Base-by-base conservation (phyloP, 371 early-diverging fungal species). In the Quaeritorhiza haematococci region DNA sequence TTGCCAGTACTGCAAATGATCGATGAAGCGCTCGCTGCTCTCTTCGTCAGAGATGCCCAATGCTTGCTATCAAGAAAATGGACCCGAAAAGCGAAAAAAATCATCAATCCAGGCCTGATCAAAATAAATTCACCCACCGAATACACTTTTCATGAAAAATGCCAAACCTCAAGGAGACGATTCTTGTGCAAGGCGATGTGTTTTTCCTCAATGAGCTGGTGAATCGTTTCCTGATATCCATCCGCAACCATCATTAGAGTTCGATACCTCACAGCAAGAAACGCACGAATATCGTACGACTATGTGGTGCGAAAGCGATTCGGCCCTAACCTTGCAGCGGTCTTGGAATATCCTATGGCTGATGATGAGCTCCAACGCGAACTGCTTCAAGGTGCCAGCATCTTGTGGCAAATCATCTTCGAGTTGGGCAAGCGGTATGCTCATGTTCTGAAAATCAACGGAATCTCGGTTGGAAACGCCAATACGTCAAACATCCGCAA, bases 131-230 rank as follows among this genome's bases (percentile, higher is more conserved):
- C 8, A 26, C n/a, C 24, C 35, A 3, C 52, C 47, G 44, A 49
- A 3, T 38, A 0, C 47, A 57, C 19, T 29, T n/a, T 32, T 10
- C 21, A 3, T 1, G 19, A 3, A n/a, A 19, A 2, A 26, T 44
- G 15, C 10, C 30, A 15, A 49, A 67, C 71, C 62, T 78, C 78
- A 1, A 73, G 38, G 15, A 78, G 50, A n/a, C 71, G 43, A 43
- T 63, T 60, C 50, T 78, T 78, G 59, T 75, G 64, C 19, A 72
- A 21, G 4, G 70, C 68, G 29, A 69, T 61, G 38, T 74, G 74
- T 56, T 76, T 78, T 42, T 78, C 74, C 55, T 78, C 76, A 3
- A 76, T 49, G 21, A 78, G 59, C 46, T 78, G 74, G 4, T 56
- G 57, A 23, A 78, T 56, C 0, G 68, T 62, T 50, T 78, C 75